Base-by-base conservation (phyloP, 305 asterid species). In the Solanum hybrid region DNA sequence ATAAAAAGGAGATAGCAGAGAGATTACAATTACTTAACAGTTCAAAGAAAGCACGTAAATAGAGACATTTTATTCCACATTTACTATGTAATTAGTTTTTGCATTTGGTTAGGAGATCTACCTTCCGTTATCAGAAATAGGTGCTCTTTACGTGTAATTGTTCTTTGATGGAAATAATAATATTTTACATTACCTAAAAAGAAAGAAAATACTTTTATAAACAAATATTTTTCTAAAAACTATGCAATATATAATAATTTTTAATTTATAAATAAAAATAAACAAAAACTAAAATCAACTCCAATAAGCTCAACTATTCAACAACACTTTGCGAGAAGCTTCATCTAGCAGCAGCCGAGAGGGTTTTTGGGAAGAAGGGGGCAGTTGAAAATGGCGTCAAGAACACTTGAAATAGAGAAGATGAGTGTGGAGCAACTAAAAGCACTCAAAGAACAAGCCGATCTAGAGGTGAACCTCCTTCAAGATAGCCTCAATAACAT, bases 401-500 rank as follows among this genome's bases (percentile, higher is more conserved):
- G 97, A 93, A 89, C 88, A 51, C 90, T 93, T 88, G 99, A 96
- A 91, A 89, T 96, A 36, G 98, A 96, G 90, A 96, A 96, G 92
- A 88, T 96, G 93, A 94, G 99, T 91, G 80, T 96, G 3, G 99
- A 97, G 90, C 98, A 97, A 91, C 92, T 97, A 11, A 96, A 90
- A 88, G 98, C 96, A 11, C 91, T 97, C 4, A 97, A 96, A 90
- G 99, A 97, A 93, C 99, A 97, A 90, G 94, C 96, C 22, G 99
- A 97, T 93, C 81, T 95, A 82, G 98, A 97, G 90, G 96, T 96
- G 64, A 97, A 96, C 89, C 93, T 97, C 9, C 95, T 97, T 61
- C 98, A 96, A 89, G 99, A 97, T 89, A 97, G 99, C 87, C 99
- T 97, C 77, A 96, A 93, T 90, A 97, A 97, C 89, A 95, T 97